A percentile compares a stretch with the other conserved stretches of the same genome.
Conservation (phyloP, 2,329 filamentous ascomycete genomes). For the Colletotrichum lupini region DNA sequence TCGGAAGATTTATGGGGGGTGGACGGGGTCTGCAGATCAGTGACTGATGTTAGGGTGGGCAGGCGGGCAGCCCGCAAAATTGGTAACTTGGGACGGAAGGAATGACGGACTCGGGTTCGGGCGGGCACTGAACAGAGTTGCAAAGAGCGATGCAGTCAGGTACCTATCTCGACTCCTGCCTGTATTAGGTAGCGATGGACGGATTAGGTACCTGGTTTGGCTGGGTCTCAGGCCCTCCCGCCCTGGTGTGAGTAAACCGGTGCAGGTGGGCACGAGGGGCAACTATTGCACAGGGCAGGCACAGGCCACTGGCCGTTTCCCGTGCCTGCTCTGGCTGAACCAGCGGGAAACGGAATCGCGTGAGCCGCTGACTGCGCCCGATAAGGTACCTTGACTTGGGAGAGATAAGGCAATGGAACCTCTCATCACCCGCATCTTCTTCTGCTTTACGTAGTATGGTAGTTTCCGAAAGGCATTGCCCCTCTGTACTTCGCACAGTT, state of each 20-base stretch:
- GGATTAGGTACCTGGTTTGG: no score
- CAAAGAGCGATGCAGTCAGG: background rate
- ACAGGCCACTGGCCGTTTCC: background rate
- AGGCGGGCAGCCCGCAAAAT: background rate
- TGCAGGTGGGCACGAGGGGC: background rate
- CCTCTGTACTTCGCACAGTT: background rate
- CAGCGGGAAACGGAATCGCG: background rate
- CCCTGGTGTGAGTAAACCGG: background rate
- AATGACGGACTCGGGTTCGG: conserved; percentile 31
- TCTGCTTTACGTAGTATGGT: no score
- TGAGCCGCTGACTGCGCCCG: conserved; percentile 2
- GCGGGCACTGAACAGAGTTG: background rate
- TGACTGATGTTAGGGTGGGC: conserved; percentile 21
- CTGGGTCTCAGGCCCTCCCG: no score
- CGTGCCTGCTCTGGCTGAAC: background rate
- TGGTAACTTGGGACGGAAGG: conserved; percentile 23
- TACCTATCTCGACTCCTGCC: background rate
- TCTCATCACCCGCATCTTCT: no score
- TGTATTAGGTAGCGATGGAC: conserved; percentile 13
- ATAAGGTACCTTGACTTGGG: background rate
- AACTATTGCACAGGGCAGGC: background rate
- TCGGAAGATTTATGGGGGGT: conserved; percentile 35
- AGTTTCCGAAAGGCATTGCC: no score
- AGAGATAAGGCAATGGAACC: background rate
- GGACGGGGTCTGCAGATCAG: conserved; percentile 28